These are phyloP conservation scores for Hygrocybe punicea DNA, from an alignment of 768 basidiomycete species.

Conservation along the genomic window DNA sequence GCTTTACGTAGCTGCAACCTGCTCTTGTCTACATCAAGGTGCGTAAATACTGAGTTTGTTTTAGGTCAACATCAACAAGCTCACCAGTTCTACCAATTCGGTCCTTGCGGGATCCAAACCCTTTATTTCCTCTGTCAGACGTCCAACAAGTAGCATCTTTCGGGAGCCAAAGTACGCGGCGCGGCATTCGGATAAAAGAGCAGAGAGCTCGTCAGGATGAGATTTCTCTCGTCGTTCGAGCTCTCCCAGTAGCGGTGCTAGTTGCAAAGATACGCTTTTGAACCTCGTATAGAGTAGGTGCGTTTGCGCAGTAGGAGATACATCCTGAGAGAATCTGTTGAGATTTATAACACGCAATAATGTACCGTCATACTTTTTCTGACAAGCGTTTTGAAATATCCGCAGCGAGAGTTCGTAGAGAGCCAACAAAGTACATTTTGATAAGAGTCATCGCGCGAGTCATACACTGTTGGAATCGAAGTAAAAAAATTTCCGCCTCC, in stretches of 20 bases:
- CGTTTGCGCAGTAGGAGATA: slow-evolving; percentile 74
- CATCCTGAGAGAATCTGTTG: slow-evolving; percentile 45
- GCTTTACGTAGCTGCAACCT: slow-evolving; percentile 90
- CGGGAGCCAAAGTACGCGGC: slow-evolving; percentile 75
- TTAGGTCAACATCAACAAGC: slow-evolving; percentile 10
- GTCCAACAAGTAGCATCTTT: slow-evolving; percentile 64
- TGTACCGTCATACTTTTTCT: slow-evolving; percentile 55
- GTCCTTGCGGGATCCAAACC: slow-evolving; percentile 74
- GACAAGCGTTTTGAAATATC: slow-evolving; percentile 74
- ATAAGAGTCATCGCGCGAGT: slow-evolving; percentile 97
- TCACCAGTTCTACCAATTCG: slow-evolving; percentile 85
- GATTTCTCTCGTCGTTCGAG: slow-evolving; percentile 72
- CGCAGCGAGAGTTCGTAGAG: slow-evolving; percentile 69
- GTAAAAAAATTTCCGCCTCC: slow-evolving; percentile 91
- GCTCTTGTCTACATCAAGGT: slow-evolving; percentile 62
- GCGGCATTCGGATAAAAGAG: slow-evolving; percentile 84
- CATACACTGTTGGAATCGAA: slow-evolving; percentile 98
- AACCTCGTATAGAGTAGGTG: slow-evolving; percentile 93
- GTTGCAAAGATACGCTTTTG: slow-evolving; percentile 60
- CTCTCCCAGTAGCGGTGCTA: slow-evolving; percentile 78
- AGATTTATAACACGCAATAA: neutral
- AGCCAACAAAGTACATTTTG: slow-evolving; percentile 93
- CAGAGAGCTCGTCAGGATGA: slow-evolving; percentile 81
- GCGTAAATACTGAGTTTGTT: slow-evolving; percentile 3
- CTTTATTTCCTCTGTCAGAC: slow-evolving; percentile 78